Conservation (phyloP, 805 yeast genomes). For the Hanseniaspora occidentalis region DNA sequence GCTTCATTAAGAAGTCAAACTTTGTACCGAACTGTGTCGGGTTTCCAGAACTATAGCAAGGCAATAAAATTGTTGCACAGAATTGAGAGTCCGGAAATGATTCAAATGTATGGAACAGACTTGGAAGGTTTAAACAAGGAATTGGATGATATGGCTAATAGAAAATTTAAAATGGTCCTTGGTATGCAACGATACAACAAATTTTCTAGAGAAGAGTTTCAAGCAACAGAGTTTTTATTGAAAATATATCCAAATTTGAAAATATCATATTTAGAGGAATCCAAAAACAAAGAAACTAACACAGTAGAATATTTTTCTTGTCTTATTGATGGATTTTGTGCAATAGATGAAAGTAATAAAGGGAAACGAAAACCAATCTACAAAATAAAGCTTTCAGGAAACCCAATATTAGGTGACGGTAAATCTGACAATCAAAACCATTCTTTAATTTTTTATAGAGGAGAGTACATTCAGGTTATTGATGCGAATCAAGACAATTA, state of each 20-base stretch:
- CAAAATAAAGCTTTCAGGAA: conserved; percentile 72
- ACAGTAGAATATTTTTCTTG: conserved; percentile 44
- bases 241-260: conserved; percentile 59
- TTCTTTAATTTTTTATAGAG: conserved; percentile 75
- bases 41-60: conserved; percentile 65
- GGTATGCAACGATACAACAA: conserved; percentile 78
- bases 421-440: conserved; percentile 93
- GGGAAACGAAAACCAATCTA: conserved; percentile 49
- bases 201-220: conserved; percentile 52
- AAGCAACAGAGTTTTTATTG: conserved; percentile 53
- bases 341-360: conserved; percentile 35
- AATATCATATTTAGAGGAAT: conserved; percentile 44
- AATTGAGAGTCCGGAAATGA: conserved; percentile 49
- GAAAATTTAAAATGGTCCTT: conserved; percentile 70
- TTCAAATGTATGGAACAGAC: conserved; percentile 30
- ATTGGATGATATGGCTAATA: conserved; percentile 56
- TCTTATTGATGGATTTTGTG: conserved; percentile 48
- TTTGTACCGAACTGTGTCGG: conserved; percentile 68
- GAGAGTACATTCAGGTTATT: conserved; percentile 87
- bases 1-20: conserved; percentile 78
- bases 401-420: conserved; percentile 94
- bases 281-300: conserved; percentile 15
- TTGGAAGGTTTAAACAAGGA: conserved; percentile 52
- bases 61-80: conserved; percentile 61
- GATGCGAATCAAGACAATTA: conserved; percentile 97